Evolutionary conservation across 1,284 basidiomycete species (phyloP), one percentile per base, ranked within the genome.

Genomic region (Gomphus sp.): DNA sequence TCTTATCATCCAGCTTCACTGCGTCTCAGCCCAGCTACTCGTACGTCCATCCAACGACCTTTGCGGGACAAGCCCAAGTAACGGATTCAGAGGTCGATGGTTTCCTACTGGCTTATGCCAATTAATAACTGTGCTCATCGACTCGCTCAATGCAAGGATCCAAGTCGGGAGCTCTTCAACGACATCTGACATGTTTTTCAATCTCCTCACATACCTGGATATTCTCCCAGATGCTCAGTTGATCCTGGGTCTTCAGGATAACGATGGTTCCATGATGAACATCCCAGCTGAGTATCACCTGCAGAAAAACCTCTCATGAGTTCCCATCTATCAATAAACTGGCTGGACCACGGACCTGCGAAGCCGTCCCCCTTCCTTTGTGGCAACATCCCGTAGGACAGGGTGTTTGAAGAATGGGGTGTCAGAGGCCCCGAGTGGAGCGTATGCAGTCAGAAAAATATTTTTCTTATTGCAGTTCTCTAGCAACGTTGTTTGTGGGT

Each of bases 391-490:
- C 48, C 66, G 55, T 49, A 80, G 65, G 36, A 72, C 71, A 8
- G 69, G 65, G 64, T 79, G 75, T 6, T 68, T 64, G 60, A 74
- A 70, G 54, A 80, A 58, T 0, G 75, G 73, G 14, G 56, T 59
- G 59, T 66, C 64, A 44, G 70, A 72, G 41, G 74, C 74, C 0
- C 82, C 82, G 12, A 82, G 68, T 0, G 81, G 79, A 14, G 74
- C 76, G 69, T 82, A 82, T 0, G 79, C 79, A 56, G 80, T 74
- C 14, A 81, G 65, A 4, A 75, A 60, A 58, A 85, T 84, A 41
- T 73, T 74, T 56, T 75, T 72, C 34, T 66, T 59, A 56, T 73
- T 67, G 68, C 81, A 82, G 68, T 74, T 80, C 34, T 69, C 65
- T 37, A 77, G 67, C 28, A 83, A 68, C 45, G 72, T 71, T 58